Evolutionary conservation across 345 rosid genomes (phyloP).

Genomic region (Capsella bursapastoris): DNA sequence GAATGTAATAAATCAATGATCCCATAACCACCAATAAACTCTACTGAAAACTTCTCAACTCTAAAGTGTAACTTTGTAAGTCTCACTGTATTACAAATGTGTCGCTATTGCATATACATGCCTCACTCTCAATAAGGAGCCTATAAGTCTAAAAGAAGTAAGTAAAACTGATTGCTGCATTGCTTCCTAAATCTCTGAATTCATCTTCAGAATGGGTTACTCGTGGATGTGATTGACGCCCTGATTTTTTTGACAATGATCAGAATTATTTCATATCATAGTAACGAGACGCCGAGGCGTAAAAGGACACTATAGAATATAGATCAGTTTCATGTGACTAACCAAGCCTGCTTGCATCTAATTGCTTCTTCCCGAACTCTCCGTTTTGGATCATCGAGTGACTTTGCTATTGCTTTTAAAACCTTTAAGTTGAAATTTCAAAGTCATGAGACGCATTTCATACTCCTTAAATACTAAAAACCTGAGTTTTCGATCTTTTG

Average conservation of each 20-base stretch:
- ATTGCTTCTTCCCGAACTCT: conserved; percentile 83
- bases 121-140: not conserved
- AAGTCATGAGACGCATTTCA: conserved; percentile 9
- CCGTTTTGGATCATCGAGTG: conserved; percentile 86
- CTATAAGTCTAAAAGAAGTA: not conserved
- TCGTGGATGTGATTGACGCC: conserved; percentile 35
- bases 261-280: conserved; percentile 6
- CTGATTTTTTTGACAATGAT: conserved; percentile 30
- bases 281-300: not conserved
- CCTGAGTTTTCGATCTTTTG: not conserved
- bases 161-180: not conserved
- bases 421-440: conserved; percentile 47
- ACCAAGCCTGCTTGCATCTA: conserved; percentile 87
- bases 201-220: conserved; percentile 18
- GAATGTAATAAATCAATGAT: too few species aligned
- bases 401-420: conserved; percentile 57
- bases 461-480: conserved; percentile 1
- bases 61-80: not conserved
- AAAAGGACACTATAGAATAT: not conserved
- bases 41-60: not conserved
- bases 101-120: not conserved
- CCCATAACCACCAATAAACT: not conserved
- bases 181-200: conserved; percentile 25
- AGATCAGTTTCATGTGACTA: conserved; percentile 18
- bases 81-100: not conserved